Percentiles rank a stretch among this genome's conserved stretches.
These are phyloP conservation scores for Setaria viridis DNA, from an alignment of 202 grass and related monocot genomes.

Conservation along the genomic window DNA sequence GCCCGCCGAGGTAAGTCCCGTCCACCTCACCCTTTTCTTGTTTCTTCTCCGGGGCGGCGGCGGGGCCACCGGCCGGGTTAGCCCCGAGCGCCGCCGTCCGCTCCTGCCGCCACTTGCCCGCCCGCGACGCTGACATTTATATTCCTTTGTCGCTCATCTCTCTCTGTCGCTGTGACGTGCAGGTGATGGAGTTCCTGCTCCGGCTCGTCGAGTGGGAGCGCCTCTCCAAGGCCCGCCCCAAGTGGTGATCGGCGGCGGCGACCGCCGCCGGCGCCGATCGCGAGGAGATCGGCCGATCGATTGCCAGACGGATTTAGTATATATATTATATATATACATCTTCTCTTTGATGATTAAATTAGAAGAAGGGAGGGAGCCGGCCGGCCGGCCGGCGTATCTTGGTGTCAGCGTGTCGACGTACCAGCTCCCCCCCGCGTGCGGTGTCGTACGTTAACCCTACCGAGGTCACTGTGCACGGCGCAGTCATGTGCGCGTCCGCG, in stretches of 20 bases:
- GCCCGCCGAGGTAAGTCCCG: slow-evolving; percentile 71
- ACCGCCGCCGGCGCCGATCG: background rate
- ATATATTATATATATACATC: background rate
- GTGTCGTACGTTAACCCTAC: slow-evolving; percentile 3
- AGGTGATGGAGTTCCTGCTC: slow-evolving; percentile 95
- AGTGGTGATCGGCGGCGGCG: slow-evolving; percentile 39
- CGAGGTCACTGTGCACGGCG: background rate
- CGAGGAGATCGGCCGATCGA: background rate
- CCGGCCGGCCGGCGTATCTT: background rate
- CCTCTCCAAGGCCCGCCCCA: slow-evolving; percentile 63
- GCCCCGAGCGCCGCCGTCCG: slow-evolving; percentile 23
- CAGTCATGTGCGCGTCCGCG: slow-evolving; percentile 8
- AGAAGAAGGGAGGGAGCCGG: background rate
- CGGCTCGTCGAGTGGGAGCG: slow-evolving; percentile 88
- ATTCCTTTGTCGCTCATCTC: background rate
- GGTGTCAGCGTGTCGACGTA: background rate
- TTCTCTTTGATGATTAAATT: background rate
- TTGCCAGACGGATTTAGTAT: background rate
- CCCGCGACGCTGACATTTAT: slow-evolving; percentile 30
- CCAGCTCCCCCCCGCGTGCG: background rate
- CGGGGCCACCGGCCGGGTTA: background rate
- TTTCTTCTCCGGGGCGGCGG: no score
- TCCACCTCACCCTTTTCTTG: no score
- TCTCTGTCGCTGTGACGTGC: slow-evolving; percentile 23
- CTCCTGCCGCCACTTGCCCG: slow-evolving; percentile 30